Conservation (phyloP, 2,329 filamentous ascomycete genomes). For the Sclerotinia subarctica region DNA sequence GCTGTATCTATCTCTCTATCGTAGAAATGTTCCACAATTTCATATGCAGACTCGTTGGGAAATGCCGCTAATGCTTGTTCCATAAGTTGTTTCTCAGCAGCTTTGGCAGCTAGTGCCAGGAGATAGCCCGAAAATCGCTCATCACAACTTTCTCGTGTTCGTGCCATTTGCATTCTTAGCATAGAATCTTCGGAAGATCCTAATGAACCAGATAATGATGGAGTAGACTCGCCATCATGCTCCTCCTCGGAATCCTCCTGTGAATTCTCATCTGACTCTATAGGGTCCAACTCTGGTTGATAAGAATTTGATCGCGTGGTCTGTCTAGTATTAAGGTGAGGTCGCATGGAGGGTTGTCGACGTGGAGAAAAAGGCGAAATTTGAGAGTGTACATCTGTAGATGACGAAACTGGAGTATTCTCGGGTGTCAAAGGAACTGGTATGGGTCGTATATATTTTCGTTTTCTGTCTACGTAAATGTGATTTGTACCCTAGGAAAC, state of each 20-base stretch:
- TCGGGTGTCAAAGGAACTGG: conserved; percentile 18
- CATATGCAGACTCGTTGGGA: conserved; percentile 56
- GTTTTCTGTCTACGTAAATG: conserved; percentile 35
- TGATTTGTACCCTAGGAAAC: conserved; percentile 24
- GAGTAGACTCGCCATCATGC: conserved; percentile 33
- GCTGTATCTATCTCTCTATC: conserved; percentile 36
- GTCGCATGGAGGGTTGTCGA: conserved; percentile 43
- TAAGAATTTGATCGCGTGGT: conserved; percentile 43
- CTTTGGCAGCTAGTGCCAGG: conserved; percentile 73
- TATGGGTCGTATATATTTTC: conserved; percentile 29
- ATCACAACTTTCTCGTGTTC: conserved; percentile 67
- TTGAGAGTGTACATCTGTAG: conserved; percentile 34
- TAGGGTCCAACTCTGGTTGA: conserved; percentile 42
- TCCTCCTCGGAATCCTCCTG: conserved; percentile 47
- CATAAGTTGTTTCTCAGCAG: conserved; percentile 75
- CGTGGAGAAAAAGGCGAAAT: conserved; percentile 41
- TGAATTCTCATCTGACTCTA: conserved; percentile 38
- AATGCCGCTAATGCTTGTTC: conserved; percentile 75
- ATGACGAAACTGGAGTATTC: neutral
- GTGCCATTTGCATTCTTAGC: conserved; percentile 42
- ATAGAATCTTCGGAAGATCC: conserved; percentile 38
- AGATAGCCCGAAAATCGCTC: conserved; percentile 74
- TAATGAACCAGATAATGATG: conserved; percentile 36
- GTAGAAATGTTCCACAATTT: conserved; percentile 40
- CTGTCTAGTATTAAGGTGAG: conserved; percentile 43